A percentile compares a stretch with the other conserved stretches of the same genome.
phyloP scores from a whole-genome alignment of 176 grass and related monocot genomes.

The Calamus simplicifolius region DNA sequence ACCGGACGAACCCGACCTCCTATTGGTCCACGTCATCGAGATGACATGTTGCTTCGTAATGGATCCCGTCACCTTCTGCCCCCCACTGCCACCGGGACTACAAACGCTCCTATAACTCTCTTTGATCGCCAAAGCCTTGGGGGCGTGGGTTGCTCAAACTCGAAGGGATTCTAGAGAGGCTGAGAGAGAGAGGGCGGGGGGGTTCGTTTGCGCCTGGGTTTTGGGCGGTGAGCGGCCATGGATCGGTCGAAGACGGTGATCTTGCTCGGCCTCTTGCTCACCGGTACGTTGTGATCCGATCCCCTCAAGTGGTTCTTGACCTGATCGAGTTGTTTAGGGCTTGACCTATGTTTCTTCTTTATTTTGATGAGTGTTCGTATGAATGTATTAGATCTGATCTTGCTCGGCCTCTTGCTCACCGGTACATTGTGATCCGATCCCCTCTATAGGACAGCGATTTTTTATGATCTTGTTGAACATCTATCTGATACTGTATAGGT shows the following conservation, averaged over 20 bases:
- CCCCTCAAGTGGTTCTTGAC: background rate
- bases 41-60: constrained; percentile 21
- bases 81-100: too few species aligned
- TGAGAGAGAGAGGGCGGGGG: constrained; percentile 5
- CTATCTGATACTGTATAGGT: too few species aligned
- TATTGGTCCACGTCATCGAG: constrained; percentile 27
- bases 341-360: constrained; percentile 9
- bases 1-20: background rate
- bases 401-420: too few species aligned
- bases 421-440: background rate
- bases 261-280: constrained; percentile 15
- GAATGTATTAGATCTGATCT: background rate
- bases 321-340: background rate
- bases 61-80: background rate
- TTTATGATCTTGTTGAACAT: too few species aligned
- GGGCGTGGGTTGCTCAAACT: background rate
- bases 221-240: background rate
- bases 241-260: constrained; percentile 8
- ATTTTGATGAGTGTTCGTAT: constrained; percentile 1
- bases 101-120: too few species aligned
- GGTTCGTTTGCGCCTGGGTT: too few species aligned
- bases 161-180: background rate
- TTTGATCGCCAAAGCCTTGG: too few species aligned
- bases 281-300: constrained; percentile 10
- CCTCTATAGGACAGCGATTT: too few species aligned